Base-by-base conservation (phyloP, 1,139 yeast genomes). In the Taphrina communis region DNA sequence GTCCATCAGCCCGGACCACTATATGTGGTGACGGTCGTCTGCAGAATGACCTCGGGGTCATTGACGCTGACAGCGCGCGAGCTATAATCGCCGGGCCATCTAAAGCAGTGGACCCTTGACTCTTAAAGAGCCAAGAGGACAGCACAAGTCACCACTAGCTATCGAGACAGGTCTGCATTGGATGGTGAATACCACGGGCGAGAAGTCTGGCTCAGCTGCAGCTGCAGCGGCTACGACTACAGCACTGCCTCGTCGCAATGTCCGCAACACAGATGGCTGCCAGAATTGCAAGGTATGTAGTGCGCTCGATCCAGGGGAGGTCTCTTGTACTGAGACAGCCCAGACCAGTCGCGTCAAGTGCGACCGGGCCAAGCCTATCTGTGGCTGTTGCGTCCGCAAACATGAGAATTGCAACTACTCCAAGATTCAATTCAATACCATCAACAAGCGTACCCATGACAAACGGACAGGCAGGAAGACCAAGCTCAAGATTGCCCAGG, bases 391-490 rank as follows among this genome's bases (percentile, higher is more conserved):
- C 41, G 48, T 44, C 17, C 42, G 56, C n/a, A 36, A 58, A 12
- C 36, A 44, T 8, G 61, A 63, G 46, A 21, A 35, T 36, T 63
- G 67, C 38, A 63, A 63, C 39, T 63, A 55, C 55, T 53, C 61
- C 36, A 63, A 44, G 48, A 63, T 63, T 17, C 52, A 44, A 12
- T 63, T 63, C 67, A 63, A 63, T 31, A 57, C 55, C 39, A 48
- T 63, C 46, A 63, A 63, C 39, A 44, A 57, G 39, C 35, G 59
- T 25, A 63, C 59, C 36, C 42, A 63, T 55, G 67, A 63, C 48
- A 46, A 50, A 31, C 67, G 67, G 1, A 63, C 67, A 6, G 67
- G 67, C n/a, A 58, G 67, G 51, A 63, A 63, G 60, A 39, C 60
- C 36, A 39, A 39, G 36, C 25, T 39, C 17, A 38, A 39, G 36